A percentile compares a stretch with the other conserved stretches of the same genome.
Conservation (phyloP, 2,329 filamentous ascomycete species). For the Tolypocladium sp. region DNA sequence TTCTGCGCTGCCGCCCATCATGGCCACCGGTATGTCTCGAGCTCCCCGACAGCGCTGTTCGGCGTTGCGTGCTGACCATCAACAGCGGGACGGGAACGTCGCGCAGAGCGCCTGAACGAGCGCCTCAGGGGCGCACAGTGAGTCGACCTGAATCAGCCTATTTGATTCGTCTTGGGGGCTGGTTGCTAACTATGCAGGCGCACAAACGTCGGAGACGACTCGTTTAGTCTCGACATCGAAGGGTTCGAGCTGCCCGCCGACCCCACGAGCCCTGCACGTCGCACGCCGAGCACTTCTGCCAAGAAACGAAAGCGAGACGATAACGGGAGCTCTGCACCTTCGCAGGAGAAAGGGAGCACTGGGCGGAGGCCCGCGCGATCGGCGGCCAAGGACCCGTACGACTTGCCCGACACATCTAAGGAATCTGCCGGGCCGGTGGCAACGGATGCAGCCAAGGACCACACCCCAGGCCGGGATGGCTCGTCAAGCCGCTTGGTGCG, state of each 20-base stretch:
- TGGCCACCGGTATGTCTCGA: constrained; percentile 24
- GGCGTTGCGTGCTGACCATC: background rate
- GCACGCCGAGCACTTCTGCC: constrained; percentile 37
- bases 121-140: constrained; percentile 58
- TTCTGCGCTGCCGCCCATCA: constrained; percentile 7
- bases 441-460: background rate
- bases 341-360: constrained; percentile 2
- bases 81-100: constrained; percentile 31
- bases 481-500: background rate
- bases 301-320: constrained; percentile 32
- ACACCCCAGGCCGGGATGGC: background rate
- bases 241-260: constrained; percentile 24
- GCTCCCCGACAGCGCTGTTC: background rate
- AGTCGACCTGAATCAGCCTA: constrained; percentile 11
- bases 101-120: constrained; percentile 54
- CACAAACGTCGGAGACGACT: constrained; percentile 50
- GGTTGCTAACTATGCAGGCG: constrained; percentile 24
- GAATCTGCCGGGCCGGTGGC: constrained; percentile 11
- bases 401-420: constrained; percentile 19
- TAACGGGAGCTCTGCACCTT: constrained; percentile 7
- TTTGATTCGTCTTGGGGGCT: background rate
- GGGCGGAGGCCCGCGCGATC: constrained; percentile 10
- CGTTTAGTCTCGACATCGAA: constrained; percentile 45
- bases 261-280: constrained; percentile 17
- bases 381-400: constrained; percentile 14